phyloP scores from a whole-genome alignment of 2,329 filamentous ascomycete species.

The Paracamarosporium sp. region DNA sequence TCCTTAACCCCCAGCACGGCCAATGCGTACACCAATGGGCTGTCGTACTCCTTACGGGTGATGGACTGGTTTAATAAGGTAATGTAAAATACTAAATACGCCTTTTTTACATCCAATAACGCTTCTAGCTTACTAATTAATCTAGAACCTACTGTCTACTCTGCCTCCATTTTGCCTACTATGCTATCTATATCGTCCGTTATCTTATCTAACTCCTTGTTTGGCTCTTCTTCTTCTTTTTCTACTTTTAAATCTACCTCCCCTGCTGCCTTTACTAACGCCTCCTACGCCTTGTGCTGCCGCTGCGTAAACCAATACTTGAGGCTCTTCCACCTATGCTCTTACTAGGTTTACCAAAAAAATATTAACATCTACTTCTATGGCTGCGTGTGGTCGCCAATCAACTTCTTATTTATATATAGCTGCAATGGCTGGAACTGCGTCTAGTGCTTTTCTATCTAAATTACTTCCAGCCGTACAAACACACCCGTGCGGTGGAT shows the following conservation, averaged over 20 bases:
- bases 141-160: no score
- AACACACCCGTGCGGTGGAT: constrained; percentile 15
- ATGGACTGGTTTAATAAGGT: constrained; percentile 21
- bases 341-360: no score
- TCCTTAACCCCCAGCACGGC: constrained; percentile 27
- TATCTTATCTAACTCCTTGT: neutral
- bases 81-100: constrained; percentile 27
- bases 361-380: constrained; percentile 27
- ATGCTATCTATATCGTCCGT: neutral
- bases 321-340: neutral
- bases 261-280: neutral
- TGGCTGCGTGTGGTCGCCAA: constrained; percentile 12
- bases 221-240: neutral
- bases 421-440: constrained; percentile 18
- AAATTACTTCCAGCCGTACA: constrained; percentile 23
- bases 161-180: neutral
- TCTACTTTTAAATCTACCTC: neutral
- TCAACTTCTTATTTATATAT: constrained; percentile 19
- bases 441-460: constrained; percentile 24
- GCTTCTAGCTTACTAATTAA: no score
- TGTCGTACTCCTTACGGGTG: constrained; percentile 22
- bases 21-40: constrained; percentile 23
- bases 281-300: neutral
- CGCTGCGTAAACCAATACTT: neutral
- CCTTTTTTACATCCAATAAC: no score